Evolutionary conservation across 257 asterid species (phyloP).

Genomic region (Ligustrum vulgare): DNA sequence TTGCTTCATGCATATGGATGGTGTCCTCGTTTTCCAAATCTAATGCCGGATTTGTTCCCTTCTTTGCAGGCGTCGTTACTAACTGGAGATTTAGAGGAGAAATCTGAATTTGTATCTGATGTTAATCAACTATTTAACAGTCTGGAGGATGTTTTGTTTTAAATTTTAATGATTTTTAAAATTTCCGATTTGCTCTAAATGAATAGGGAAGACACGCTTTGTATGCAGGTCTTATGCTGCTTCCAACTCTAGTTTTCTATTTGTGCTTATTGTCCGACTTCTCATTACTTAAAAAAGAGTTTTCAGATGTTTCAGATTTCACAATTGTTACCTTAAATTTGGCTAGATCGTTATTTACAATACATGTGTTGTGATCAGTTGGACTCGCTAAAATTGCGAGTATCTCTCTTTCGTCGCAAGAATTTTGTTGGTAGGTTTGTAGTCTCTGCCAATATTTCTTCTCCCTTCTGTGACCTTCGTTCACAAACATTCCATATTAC

Average conservation of each 20-base stretch:
- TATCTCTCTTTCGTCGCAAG: neutral
- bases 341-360: neutral
- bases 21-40: neutral
- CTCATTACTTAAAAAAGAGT: neutral
- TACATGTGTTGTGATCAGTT: neutral
- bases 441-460: too few species aligned
- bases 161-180: neutral
- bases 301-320: neutral
- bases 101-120: constrained; percentile 15
- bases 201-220: neutral
- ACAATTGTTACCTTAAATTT: neutral
- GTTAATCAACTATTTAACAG: constrained; percentile 18
- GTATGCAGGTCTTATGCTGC: neutral
- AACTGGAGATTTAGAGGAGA: constrained; percentile 29
- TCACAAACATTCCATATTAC: too few species aligned
- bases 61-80: constrained; percentile 59
- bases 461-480: too few species aligned
- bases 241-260: neutral
- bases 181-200: neutral
- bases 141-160: constrained; percentile 12
- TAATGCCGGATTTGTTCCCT: neutral
- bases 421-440: neutral
- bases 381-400: neutral
- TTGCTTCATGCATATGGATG: neutral
- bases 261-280: neutral